Conservation (phyloP, 352 stramenopile genomes). For the Pelagophyceae sp. region DNA sequence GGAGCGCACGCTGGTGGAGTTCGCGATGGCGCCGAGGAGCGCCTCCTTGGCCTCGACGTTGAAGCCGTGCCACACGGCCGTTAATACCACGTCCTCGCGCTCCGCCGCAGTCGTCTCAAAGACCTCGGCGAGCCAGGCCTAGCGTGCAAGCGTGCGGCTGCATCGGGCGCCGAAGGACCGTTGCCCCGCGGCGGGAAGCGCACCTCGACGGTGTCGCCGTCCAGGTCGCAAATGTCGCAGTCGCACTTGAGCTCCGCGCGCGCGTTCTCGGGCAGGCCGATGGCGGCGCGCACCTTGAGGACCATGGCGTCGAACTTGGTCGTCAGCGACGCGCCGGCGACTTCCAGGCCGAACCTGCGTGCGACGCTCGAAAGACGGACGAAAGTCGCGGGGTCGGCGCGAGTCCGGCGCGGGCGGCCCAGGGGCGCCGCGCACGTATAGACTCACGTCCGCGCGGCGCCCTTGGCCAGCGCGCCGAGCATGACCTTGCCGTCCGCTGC, state of each 20-base stretch:
- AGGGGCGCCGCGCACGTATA: too few relatives aligned
- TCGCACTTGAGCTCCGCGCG: background rate
- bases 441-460: background rate
- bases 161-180: too few relatives aligned
- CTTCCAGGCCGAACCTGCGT: slow-evolving; percentile 1
- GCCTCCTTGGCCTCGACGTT: slow-evolving; percentile 7
- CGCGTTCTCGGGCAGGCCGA: too few relatives aligned
- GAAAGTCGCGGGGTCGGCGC: too few relatives aligned
- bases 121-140: slow-evolving; percentile 5
- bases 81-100: background rate
- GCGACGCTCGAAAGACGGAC: too few relatives aligned
- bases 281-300: background rate
- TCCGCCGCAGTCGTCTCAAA: background rate
- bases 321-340: background rate
- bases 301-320: slow-evolving; percentile 6
- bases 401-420: too few relatives aligned
- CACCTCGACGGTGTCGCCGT: background rate
- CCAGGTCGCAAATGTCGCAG: background rate
- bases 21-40: background rate
- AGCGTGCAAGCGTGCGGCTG: too few relatives aligned
- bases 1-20: background rate
- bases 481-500: slow-evolving; percentile 17
- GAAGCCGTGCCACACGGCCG: slow-evolving; percentile 17
- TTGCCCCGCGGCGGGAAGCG: too few relatives aligned
- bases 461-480: background rate